Base-by-base conservation (phyloP, 208 protist genomes). In the Leishmania braziliensis region DNA sequence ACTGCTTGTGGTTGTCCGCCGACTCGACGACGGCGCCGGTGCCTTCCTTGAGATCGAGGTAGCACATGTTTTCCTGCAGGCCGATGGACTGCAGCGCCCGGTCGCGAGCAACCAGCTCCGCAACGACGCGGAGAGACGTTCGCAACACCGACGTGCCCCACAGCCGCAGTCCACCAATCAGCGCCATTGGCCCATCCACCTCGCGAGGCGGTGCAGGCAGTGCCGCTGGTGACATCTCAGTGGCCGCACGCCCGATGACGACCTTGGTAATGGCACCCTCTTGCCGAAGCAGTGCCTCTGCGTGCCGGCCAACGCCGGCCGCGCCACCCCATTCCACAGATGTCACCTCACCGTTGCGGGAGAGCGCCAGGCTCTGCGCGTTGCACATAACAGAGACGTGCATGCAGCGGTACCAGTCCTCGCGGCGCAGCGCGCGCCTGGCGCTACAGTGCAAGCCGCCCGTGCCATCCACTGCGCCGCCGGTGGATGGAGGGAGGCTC, bases 321-420 rank as follows among this genome's bases (percentile, higher is more conserved):
- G 70, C 78, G 18, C 78, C 78, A 69, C 78, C 62, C 43, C 80
- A 80, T 65, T 82, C 82, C 26, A 75, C 84, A 66, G 78, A 80
- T 29, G 77, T 72, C 43, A 82, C 60, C 66, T 88, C 84, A 26
- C 84, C 84, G 50, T 81, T 84, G 66, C 80, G 80, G 63, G 79
- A 70, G 60, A 88, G 43, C 60, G 80, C 79, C 65, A 88, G 74
- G 20, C 84, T 74, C 26, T 82, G 56, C 20, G 80, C 74, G 70
- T 77, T 82, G 72, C 77, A 79, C 51, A 88, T 82, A 20, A 88
- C 62, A 23, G 80, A 81, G 58, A 88, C 84, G 66, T 88, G 84
- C 80, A 88, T 88, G 77, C 80, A 88, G 77, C 75, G 81, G 53
- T 88, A 74, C 84, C 84, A 88, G 77, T 88, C 80, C 75, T 88